phyloP scores from a whole-genome alignment of 371 early-diverging fungal species.

The Lichtheimia ramosa region DNA sequence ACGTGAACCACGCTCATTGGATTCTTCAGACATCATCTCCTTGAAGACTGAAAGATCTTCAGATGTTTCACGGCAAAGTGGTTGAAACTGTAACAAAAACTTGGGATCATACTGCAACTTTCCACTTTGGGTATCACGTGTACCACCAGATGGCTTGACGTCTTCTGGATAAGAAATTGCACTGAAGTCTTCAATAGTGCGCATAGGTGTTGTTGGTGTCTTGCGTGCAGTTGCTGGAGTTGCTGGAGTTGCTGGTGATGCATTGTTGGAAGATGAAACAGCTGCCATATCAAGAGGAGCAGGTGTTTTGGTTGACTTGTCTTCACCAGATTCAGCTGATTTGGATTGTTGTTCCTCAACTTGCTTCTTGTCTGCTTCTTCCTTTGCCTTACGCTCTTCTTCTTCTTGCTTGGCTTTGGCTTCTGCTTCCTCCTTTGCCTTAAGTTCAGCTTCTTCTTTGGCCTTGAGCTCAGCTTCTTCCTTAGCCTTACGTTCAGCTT shows the following conservation, averaged over 20 bases:
- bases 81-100: slow-evolving; percentile 82
- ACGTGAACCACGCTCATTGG: slow-evolving; percentile 34
- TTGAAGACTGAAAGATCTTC: slow-evolving; percentile 68
- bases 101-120: slow-evolving; percentile 65
- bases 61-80: slow-evolving; percentile 66
- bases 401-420: slow-evolving; percentile 29
- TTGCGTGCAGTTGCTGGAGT: slow-evolving; percentile 19
- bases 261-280: slow-evolving; percentile 8
- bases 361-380: slow-evolving; percentile 24
- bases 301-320: slow-evolving; percentile 28
- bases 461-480: slow-evolving; percentile 37
- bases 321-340: slow-evolving; percentile 34
- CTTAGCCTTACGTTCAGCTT: slow-evolving; percentile 26
- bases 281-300: slow-evolving; percentile 35
- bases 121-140: slow-evolving; percentile 38
- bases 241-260: slow-evolving; percentile 15
- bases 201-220: slow-evolving; percentile 25
- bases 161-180: slow-evolving; percentile 43
- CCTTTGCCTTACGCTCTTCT: slow-evolving; percentile 17
- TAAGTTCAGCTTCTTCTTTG: slow-evolving; percentile 33
- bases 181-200: slow-evolving; percentile 34
- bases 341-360: slow-evolving; percentile 16
- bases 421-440: slow-evolving; percentile 26
- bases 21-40: slow-evolving; percentile 58
- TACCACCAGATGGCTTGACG: slow-evolving; percentile 39